phyloP scores from a whole-genome alignment of 495 filamentous ascomycete species.

The Bacidia gigantensis region DNA sequence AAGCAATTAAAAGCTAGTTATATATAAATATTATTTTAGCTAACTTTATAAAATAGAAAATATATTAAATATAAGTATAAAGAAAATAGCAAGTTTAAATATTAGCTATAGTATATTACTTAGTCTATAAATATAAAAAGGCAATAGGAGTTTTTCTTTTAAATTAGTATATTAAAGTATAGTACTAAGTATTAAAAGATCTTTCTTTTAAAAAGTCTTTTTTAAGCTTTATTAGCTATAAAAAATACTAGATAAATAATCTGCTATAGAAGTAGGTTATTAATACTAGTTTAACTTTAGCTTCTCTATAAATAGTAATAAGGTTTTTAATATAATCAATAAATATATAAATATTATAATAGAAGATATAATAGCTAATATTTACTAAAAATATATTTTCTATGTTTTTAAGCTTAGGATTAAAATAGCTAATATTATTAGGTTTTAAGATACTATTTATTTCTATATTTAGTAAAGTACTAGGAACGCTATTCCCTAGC shows the following conservation, averaged over 20 bases:
- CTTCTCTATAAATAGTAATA: neutral
- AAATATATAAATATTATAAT: neutral
- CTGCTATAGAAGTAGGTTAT: neutral
- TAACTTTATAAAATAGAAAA: slow-evolving; percentile 1
- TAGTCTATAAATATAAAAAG: neutral
- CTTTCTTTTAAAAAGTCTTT: neutral
- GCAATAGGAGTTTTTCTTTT: neutral
- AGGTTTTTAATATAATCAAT: neutral
- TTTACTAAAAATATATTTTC: neutral
- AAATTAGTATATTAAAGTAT: neutral
- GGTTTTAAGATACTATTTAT: neutral
- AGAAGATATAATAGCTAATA: neutral
- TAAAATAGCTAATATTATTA: neutral
- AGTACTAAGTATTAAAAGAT: neutral
- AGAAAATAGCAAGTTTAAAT: neutral
- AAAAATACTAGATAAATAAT: neutral
- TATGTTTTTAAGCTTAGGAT: neutral
- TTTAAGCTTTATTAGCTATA: neutral
- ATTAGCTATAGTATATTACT: neutral
- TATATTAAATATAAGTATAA: neutral
- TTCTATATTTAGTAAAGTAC: neutral
- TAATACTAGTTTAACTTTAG: neutral
- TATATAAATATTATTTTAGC: neutral
- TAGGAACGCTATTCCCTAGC: neutral
- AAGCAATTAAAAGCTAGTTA: neutral